A percentile compares a stretch with the other conserved stretches of the same genome.
Evolutionary conservation across 129 eudicot species (phyloP).

Genomic region (Saussurea involucrata): DNA sequence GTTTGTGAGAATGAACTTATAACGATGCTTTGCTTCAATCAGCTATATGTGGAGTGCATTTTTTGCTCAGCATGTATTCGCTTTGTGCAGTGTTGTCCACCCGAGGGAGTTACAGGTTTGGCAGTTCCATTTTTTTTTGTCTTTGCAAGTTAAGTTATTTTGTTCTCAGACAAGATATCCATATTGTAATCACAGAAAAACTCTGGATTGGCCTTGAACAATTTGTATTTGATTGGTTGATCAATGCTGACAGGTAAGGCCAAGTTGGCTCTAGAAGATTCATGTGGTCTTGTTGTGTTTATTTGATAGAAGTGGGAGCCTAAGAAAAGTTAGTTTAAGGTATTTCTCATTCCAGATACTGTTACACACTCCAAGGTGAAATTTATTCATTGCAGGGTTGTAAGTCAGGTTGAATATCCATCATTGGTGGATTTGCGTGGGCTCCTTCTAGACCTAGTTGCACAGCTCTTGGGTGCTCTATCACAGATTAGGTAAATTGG

Average conservation of each 20-base stretch:
- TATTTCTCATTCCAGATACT: not conserved
- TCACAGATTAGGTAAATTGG: slow-evolving; percentile 70
- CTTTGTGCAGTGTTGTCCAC: slow-evolving; percentile 85
- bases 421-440: slow-evolving; percentile 82
- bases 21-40: slow-evolving; percentile 19
- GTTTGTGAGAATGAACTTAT: slow-evolving; percentile 17
- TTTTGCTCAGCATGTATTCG: slow-evolving; percentile 96
- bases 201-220: slow-evolving; percentile 93
- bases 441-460: slow-evolving; percentile 80
- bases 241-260: slow-evolving; percentile 88
- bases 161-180: not conserved
- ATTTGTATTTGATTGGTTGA: slow-evolving; percentile 94
- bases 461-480: slow-evolving; percentile 88
- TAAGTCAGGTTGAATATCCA: slow-evolving; percentile 94
- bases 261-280: slow-evolving; percentile 19
- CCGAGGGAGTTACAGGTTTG: slow-evolving; percentile 89
- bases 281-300: not conserved
- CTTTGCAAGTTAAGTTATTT: slow-evolving; percentile 2
- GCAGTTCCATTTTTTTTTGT: slow-evolving; percentile 14
- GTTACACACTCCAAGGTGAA: not conserved
- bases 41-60: slow-evolving; percentile 96
- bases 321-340: not conserved
- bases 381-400: slow-evolving; percentile 55
- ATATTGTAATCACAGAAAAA: slow-evolving; percentile 53
- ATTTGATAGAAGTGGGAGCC: not conserved